Evolutionary conservation across 2,329 filamentous ascomycete species (phyloP).

Genomic region (Lecanosticta acicola): DNA sequence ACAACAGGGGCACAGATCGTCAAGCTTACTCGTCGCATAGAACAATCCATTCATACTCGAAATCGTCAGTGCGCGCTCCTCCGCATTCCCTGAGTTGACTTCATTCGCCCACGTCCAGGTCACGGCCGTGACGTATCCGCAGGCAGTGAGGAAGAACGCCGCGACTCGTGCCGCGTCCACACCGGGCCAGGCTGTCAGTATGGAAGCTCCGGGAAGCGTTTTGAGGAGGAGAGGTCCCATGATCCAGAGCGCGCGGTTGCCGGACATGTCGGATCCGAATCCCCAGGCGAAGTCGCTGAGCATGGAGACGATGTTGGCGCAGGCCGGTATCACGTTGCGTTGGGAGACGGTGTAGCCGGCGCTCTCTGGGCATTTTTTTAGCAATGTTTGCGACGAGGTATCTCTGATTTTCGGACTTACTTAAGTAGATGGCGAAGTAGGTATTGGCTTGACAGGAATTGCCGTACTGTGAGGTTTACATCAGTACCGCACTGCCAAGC

Average conservation of each 20-base stretch:
- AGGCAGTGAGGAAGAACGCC: conserved; percentile 11
- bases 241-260: conserved; percentile 9
- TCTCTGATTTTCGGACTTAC: not conserved
- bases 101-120: conserved; percentile 12
- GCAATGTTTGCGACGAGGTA: not conserved
- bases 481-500: too few relatives aligned
- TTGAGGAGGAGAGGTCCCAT: conserved; percentile 8
- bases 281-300: conserved; percentile 10
- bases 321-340: conserved; percentile 11
- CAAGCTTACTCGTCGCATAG: conserved; percentile 9
- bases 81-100: conserved; percentile 8
- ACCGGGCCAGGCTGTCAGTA: conserved; percentile 7
- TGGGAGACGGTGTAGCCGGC: conserved; percentile 15
- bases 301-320: conserved; percentile 12
- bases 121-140: conserved; percentile 10
- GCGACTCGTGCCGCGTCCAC: conserved; percentile 5
- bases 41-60: conserved; percentile 11
- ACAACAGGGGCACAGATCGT: too few relatives aligned
- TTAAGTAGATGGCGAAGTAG: conserved; percentile 10
- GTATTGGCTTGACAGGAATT: conserved; percentile 9
- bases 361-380: too few relatives aligned
- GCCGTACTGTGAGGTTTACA: too few relatives aligned
- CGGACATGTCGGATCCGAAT: conserved; percentile 8
- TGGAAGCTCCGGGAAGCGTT: conserved; percentile 6
- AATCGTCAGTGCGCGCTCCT: conserved; percentile 9